These are phyloP conservation scores for Tanacetum coccineum DNA, from an alignment of 129 eudicot species.

Conservation along the genomic window DNA sequence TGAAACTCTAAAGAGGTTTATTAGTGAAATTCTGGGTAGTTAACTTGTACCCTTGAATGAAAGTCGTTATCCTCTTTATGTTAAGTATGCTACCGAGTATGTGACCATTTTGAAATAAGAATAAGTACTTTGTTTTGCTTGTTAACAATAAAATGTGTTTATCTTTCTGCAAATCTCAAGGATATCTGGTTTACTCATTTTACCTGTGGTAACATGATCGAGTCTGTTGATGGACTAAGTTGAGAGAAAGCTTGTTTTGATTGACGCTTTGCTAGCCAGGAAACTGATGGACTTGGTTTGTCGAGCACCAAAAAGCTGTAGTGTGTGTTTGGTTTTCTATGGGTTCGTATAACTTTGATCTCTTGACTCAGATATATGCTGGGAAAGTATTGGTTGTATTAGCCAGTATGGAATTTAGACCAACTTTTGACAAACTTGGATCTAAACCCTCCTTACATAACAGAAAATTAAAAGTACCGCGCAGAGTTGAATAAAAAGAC, in stretches of 20 bases:
- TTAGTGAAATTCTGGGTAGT: not conserved
- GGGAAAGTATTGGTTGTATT: no score
- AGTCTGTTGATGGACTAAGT: no score
- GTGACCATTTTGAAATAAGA: constrained; percentile 5
- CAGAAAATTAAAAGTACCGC: no score
- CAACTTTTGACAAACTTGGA: no score
- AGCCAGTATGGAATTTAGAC: no score
- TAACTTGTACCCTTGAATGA: not conserved
- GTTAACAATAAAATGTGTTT: not conserved
- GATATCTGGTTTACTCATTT: no score
- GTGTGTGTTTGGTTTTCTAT: not conserved
- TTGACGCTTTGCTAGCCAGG: not conserved
- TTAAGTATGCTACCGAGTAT: not conserved
- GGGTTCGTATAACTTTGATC: not conserved
- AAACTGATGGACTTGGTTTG: not conserved
- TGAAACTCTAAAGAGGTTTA: not conserved
- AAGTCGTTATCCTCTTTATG: not conserved
- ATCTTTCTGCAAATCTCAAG: no score
- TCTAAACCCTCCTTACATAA: no score
- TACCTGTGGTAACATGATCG: no score
- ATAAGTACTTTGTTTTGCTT: constrained; percentile 20
- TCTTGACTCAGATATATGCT: no score
- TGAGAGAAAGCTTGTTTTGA: not conserved
- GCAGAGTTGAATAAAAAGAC: no score
- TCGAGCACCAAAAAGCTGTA: not conserved